Conservation (phyloP, 2,329 filamentous ascomycete genomes). For the Purpureocillium lavendulum region DNA sequence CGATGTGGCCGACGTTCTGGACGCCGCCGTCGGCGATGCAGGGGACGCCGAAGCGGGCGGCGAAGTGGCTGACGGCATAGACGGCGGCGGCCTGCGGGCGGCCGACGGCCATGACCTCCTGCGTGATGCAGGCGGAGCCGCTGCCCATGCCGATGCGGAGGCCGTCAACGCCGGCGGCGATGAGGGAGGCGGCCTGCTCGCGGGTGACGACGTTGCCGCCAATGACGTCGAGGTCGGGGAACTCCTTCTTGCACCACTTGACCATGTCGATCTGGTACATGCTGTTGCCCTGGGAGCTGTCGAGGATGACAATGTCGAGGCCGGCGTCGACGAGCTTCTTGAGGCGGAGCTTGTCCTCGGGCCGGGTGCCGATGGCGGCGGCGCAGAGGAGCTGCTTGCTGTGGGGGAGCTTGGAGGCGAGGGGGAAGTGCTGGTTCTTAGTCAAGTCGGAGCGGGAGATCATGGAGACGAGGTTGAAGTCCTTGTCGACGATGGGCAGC, state of each 20-base stretch:
- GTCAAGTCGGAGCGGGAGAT: conserved; percentile 92
- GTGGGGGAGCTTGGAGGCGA: conserved; percentile 90
- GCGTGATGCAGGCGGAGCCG: conserved; percentile 95
- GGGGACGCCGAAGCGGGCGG: conserved; percentile 86
- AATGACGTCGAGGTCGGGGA: conserved; percentile 84
- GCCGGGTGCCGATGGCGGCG: conserved; percentile 89
- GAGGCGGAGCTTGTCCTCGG: conserved; percentile 83
- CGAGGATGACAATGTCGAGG: conserved; percentile 88
- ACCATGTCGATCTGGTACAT: conserved; percentile 99
- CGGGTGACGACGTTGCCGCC: conserved; percentile 97
- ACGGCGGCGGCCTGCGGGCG: conserved; percentile 92
- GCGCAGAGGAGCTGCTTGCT: conserved; percentile 97
- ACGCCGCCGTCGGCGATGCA: conserved; percentile 98
- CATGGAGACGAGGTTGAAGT: conserved; percentile 82
- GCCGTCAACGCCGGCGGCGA: conserved; percentile 90
- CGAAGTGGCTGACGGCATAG: conserved; percentile 81
- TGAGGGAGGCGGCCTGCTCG: conserved; percentile 87
- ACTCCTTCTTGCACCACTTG: conserved; percentile 85
- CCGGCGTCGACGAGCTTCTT: conserved; percentile 87
- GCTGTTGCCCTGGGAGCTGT: conserved; percentile 96
- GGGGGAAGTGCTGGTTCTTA: conserved; percentile 96
- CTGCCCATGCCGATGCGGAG: conserved; percentile 98
- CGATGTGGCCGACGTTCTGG: conserved; percentile 97
- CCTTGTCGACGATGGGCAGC: conserved; percentile 80
- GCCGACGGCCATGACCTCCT: conserved; percentile 99